Evolutionary conservation across 2,329 filamentous ascomycete species (phyloP).

Genomic region (Fusarium napiforme): DNA sequence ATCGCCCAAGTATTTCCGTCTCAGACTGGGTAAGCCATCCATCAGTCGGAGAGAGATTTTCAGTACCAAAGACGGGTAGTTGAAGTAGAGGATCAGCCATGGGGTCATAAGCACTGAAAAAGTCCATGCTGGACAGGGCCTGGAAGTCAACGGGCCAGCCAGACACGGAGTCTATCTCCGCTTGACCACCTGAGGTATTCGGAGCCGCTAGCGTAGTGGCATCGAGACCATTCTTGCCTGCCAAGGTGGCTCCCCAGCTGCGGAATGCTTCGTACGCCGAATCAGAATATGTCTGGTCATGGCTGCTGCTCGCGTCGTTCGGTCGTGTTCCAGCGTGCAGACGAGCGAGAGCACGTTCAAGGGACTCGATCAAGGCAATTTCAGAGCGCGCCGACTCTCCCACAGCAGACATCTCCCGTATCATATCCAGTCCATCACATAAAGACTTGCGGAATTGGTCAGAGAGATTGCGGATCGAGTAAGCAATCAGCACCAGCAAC

Average conservation of each 20-base stretch:
- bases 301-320: background rate
- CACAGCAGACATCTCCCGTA: background rate
- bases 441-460: background rate
- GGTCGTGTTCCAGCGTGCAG: background rate
- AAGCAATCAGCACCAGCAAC: slow-evolving; percentile 4
- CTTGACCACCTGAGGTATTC: background rate
- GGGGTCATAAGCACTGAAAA: slow-evolving; percentile 5
- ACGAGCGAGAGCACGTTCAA: slow-evolving; percentile 1
- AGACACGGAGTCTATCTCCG: background rate
- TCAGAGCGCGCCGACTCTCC: slow-evolving; percentile 1
- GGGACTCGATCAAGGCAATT: slow-evolving; percentile 3
- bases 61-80: background rate
- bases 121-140: slow-evolving; percentile 1
- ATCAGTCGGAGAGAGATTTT: background rate
- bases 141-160: background rate
- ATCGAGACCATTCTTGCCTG: background rate
- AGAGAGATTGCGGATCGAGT: slow-evolving; percentile 4
- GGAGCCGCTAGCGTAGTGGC: background rate
- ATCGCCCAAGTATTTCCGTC: background rate
- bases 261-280: slow-evolving; percentile 3
- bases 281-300: background rate
- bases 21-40: background rate
- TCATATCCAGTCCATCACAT: background rate
- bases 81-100: background rate
- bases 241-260: slow-evolving; percentile 1